These are phyloP conservation scores for Coelastrella sp. DNA, from an alignment of 139 green algal genomes.

Conservation along the genomic window DNA sequence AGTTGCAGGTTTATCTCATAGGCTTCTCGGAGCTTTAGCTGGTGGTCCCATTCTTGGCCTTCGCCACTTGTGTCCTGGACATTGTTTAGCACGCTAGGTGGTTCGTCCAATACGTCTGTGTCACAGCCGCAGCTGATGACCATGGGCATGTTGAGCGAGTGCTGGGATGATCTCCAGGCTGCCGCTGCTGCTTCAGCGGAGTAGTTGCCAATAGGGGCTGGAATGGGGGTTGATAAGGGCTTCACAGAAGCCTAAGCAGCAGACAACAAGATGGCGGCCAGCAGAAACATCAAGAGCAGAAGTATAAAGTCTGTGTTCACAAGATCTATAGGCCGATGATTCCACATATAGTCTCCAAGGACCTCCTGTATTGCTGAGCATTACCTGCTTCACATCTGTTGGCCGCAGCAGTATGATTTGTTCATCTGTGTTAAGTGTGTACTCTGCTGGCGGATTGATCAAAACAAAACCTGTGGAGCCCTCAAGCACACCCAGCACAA, in stretches of 20 bases:
- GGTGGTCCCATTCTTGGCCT: background rate
- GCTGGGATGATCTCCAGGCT: background rate
- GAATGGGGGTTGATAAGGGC: background rate
- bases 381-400: background rate
- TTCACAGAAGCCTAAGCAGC: background rate
- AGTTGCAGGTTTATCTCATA: too few species aligned
- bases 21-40: background rate
- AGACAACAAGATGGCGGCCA: background rate
- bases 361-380: background rate
- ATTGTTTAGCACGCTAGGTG: background rate
- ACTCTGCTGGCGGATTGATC: constrained; percentile 21
- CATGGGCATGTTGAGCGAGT: constrained; percentile 19
- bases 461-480: constrained; percentile 6
- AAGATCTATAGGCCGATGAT: background rate
- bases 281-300: background rate
- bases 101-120: background rate
- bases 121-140: constrained; percentile 27
- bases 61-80: background rate
- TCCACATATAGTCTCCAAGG: background rate
- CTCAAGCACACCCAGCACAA: constrained; percentile 23
- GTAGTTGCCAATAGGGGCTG: constrained; percentile 12
- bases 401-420: constrained; percentile 10
- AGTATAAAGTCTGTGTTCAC: background rate
- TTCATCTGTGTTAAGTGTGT: background rate
- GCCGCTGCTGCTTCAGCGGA: constrained; percentile 16